These are phyloP conservation scores for Hypoxylon sp. DNA, from an alignment of 2,329 filamentous ascomycete species.

Conservation along the genomic window DNA sequence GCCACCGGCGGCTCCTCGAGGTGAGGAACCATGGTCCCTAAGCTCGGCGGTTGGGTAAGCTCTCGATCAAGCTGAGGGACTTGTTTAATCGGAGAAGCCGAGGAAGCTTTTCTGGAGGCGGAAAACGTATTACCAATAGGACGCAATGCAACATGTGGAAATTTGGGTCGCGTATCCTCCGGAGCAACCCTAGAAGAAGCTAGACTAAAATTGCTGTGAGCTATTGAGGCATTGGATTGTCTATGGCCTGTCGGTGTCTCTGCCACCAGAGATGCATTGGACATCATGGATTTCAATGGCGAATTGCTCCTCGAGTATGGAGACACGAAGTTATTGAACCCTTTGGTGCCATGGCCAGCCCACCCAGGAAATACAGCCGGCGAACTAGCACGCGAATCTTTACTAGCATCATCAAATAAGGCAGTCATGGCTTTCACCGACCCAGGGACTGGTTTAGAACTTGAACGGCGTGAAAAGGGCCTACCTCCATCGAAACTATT, in stretches of 20 bases:
- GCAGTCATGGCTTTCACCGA: slow-evolving; percentile 67
- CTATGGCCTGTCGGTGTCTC: slow-evolving; percentile 21
- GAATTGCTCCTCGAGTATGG: slow-evolving; percentile 47
- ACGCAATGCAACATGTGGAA: slow-evolving; percentile 37
- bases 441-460: slow-evolving; percentile 51
- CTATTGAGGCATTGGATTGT: slow-evolving; percentile 5
- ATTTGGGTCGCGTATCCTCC: slow-evolving; percentile 32
- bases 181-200: slow-evolving; percentile 1
- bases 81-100: slow-evolving; percentile 24
- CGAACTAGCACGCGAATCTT: slow-evolving; percentile 45
- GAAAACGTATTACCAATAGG: slow-evolving; percentile 38
- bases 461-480: slow-evolving; percentile 43
- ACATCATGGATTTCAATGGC: slow-evolving; percentile 29
- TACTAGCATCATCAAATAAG: slow-evolving; percentile 62
- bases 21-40: slow-evolving; percentile 59
- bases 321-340: slow-evolving; percentile 46
- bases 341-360: slow-evolving; percentile 30
- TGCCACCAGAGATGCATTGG: slow-evolving; percentile 18
- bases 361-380: slow-evolving; percentile 28
- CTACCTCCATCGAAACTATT: slow-evolving; percentile 5
- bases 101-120: slow-evolving; percentile 43
- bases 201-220: slow-evolving; percentile 13
- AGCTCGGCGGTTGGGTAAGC: slow-evolving; percentile 49
- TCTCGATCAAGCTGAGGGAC: slow-evolving; percentile 39
- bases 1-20: slow-evolving; percentile 58